phyloP scores from a whole-genome alignment of 305 asterid genomes.

The Plantago lanceolata region DNA sequence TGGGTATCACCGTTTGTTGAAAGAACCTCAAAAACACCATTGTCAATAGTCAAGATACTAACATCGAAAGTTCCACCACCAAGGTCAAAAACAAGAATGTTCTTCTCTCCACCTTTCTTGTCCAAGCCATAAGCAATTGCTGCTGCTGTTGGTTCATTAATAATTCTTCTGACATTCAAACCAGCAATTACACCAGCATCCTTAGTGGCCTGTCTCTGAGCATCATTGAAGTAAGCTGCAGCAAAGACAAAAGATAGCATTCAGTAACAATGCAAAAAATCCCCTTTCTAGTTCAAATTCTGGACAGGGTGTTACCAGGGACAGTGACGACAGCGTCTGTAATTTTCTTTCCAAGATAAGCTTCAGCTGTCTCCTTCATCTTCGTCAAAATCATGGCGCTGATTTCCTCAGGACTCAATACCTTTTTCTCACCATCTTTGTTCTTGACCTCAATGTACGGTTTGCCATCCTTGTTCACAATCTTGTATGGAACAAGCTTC shows the following conservation, averaged over 20 bases:
- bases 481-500: conserved; percentile 52
- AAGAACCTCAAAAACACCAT: conserved; percentile 60
- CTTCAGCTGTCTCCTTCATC: conserved; percentile 61
- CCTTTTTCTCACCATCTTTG: conserved; percentile 52
- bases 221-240: conserved; percentile 60
- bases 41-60: conserved; percentile 53
- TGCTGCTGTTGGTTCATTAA: conserved; percentile 60
- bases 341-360: conserved; percentile 55
- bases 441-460: conserved; percentile 53
- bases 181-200: conserved; percentile 63
- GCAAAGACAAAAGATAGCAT: neutral
- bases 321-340: conserved; percentile 66
- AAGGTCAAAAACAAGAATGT: conserved; percentile 57
- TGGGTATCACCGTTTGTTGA: conserved; percentile 59
- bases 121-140: conserved; percentile 60
- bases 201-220: conserved; percentile 57
- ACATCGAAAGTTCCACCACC: conserved; percentile 68
- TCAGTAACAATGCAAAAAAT: conserved; percentile 16
- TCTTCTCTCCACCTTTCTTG: conserved; percentile 52
- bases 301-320: conserved; percentile 33
- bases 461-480: conserved; percentile 52
- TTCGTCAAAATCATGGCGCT: conserved; percentile 55
- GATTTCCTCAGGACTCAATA: conserved; percentile 62
- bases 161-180: conserved; percentile 48
- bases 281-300: neutral